These are phyloP conservation scores for Mucor saturninus DNA, from an alignment of 371 early-diverging fungal species.

Conservation along the genomic window DNA sequence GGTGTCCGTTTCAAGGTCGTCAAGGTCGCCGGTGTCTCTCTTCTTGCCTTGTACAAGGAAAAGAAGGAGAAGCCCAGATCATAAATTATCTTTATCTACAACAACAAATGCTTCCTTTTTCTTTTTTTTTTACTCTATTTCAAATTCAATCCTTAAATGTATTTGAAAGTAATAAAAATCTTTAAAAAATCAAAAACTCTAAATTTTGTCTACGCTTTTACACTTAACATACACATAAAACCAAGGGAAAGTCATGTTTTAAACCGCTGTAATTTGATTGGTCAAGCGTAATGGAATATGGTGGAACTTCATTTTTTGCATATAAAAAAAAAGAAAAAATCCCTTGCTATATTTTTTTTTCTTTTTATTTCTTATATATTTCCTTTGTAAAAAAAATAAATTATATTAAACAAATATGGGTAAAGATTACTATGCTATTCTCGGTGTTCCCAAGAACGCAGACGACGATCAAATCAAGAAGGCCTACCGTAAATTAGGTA, in stretches of 20 bases:
- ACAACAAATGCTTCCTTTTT: not conserved
- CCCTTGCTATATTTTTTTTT: constrained; percentile 8
- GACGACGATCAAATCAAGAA: constrained; percentile 87
- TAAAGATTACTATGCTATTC: constrained; percentile 89
- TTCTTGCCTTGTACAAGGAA: constrained; percentile 99
- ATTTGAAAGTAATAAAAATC: not conserved
- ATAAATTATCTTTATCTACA: constrained; percentile 54
- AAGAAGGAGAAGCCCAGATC: constrained; percentile 99
- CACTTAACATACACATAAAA: no score
- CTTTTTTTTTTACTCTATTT: not conserved
- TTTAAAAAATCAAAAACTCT: not conserved
- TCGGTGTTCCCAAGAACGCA: constrained; percentile 78
- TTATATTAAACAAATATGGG: constrained; percentile 64
- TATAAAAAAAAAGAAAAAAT: not conserved
- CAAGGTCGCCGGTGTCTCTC: constrained; percentile 99
- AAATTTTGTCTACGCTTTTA: no score
- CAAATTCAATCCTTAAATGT: not conserved
- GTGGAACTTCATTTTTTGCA: constrained; percentile 10
- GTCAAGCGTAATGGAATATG: constrained; percentile 1
- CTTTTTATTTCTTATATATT: constrained; percentile 14
- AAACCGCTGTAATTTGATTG: not conserved
- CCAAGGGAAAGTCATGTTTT: no score
- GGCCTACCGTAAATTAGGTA: constrained; percentile 87
- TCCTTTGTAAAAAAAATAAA: not conserved
- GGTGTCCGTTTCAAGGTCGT: constrained; percentile 99